Base-by-base conservation (phyloP, 2,329 filamentous ascomycete genomes). In the Basipetospora chlamydospora region DNA sequence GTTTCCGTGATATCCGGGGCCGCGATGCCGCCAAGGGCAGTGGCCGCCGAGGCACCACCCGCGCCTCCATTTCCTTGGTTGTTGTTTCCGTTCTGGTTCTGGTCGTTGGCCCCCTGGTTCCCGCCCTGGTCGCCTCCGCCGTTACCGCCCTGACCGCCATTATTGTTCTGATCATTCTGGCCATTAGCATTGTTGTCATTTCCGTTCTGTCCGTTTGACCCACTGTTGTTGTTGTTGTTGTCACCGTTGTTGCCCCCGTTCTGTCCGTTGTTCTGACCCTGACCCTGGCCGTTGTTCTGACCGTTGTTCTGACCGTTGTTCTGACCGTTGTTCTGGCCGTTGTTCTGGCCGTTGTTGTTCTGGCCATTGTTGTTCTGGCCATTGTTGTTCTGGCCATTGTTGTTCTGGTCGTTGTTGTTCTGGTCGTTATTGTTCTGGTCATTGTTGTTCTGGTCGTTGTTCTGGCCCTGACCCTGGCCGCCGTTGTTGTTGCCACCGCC, bases 1-100 rank as follows among this genome's bases (percentile, higher is more conserved):
- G 63, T 61, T 46, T 69, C 46, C 26, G 49, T 51, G 17, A 75
- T 63, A 9, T 57, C 54, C 7, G 72, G 70, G 3, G 70, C 66
- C 10, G 59, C 56, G 35, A 67, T 56, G 33, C 68, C 70, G 31
- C 62, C 70, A 40, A 77, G 53, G 37, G 63, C 61, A 30, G 39
- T 45, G 22, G 45, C 44, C 35, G 39, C 44, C 37, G 37, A 44
- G 37, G 47, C 56, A 32, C 49, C 52, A 39, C 53, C 51, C 15
- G 41, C 43, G 21, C 44, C 46, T 18, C 32, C 35, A 1, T 40
- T 32, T 5, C 32, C 32, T 28, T 43, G 41, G 34, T 30, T 37
- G 40, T 42, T 42, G 26, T 42, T 42, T 13, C 35, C 40, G 35
- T 44, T 35, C 28, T 43, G 43, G 22, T 36, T 35, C 12, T 32